Percentiles rank a stretch among this genome's conserved stretches.
Conservation (phyloP, 1,284 basidiomycete genomes). For the Pseudozyma sp. region DNA sequence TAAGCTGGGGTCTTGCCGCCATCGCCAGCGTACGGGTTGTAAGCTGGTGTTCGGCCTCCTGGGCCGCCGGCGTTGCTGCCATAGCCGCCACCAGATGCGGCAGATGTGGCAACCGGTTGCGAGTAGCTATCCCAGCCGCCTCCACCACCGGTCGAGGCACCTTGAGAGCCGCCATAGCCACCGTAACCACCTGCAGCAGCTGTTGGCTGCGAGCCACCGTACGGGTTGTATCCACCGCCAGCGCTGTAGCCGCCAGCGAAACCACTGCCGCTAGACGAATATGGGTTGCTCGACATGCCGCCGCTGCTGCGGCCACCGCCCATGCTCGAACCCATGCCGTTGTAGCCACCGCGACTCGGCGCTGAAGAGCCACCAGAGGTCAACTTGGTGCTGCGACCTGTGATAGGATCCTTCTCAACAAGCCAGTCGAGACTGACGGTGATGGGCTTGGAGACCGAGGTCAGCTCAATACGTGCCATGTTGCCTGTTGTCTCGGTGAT, state of each 20-base stretch:
- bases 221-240: slow-evolving; percentile 39
- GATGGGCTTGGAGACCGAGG: slow-evolving; percentile 89
- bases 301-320: slow-evolving; percentile 26
- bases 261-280: slow-evolving; percentile 29
- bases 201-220: slow-evolving; percentile 31
- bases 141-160: slow-evolving; percentile 12
- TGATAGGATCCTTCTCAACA: slow-evolving; percentile 74
- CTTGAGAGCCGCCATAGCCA: slow-evolving; percentile 29
- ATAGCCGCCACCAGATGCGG: slow-evolving; percentile 21
- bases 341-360: slow-evolving; percentile 26
- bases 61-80: slow-evolving; percentile 20
- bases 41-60: slow-evolving; percentile 24
- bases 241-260: slow-evolving; percentile 18
- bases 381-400: slow-evolving; percentile 56
- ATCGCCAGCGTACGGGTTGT: slow-evolving; percentile 51
- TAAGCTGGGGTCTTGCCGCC: slow-evolving; percentile 62
- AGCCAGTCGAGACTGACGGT: slow-evolving; percentile 85
- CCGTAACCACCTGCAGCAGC: slow-evolving; percentile 17
- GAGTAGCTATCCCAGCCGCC: slow-evolving; percentile 36
- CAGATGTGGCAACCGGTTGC: slow-evolving; percentile 32
- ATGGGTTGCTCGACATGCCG: slow-evolving; percentile 43
- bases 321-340: slow-evolving; percentile 26
- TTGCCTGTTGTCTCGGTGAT: slow-evolving; percentile 95
- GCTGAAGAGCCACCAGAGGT: slow-evolving; percentile 20
- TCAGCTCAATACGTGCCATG: slow-evolving; percentile 88